phyloP scores from a whole-genome alignment of 169 alveolate species.

The Pseudocohnilembus persalinus region DNA sequence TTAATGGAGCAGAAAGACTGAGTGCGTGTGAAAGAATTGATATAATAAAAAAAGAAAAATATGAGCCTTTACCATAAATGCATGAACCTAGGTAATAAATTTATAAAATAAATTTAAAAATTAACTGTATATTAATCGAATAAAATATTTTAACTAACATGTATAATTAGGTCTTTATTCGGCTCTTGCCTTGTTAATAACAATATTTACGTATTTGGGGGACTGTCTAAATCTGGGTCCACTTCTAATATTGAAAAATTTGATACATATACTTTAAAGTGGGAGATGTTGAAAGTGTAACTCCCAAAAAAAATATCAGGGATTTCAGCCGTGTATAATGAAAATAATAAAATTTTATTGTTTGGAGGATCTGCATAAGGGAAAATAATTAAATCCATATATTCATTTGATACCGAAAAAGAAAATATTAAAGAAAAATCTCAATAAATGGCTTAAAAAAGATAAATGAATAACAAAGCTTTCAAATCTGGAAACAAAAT shows the following conservation, averaged over 20 bases:
- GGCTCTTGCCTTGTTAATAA: background rate
- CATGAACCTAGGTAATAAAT: background rate
- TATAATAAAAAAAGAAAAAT: background rate
- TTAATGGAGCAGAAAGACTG: background rate
- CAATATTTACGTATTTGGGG: background rate
- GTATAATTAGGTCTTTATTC: background rate
- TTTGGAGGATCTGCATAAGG: background rate
- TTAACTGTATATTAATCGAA: too few relatives aligned
- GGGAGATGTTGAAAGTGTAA: background rate
- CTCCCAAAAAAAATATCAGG: background rate
- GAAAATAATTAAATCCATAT: too few relatives aligned
- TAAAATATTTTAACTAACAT: too few relatives aligned
- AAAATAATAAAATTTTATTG: too few relatives aligned
- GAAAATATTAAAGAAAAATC: too few relatives aligned
- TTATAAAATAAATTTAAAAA: too few relatives aligned
- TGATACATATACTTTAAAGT: background rate
- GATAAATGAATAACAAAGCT: background rate
- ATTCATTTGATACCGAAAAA: background rate
- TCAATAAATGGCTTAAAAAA: background rate
- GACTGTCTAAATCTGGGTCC: background rate
- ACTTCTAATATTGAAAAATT: background rate
- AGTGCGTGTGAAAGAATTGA: background rate
- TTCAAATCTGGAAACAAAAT: background rate
- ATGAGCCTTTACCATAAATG: background rate
- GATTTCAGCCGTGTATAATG: background rate